Evolutionary conservation across 2,329 filamentous ascomycete species (phyloP).

Genomic region (Ustilaginoidea virens): DNA sequence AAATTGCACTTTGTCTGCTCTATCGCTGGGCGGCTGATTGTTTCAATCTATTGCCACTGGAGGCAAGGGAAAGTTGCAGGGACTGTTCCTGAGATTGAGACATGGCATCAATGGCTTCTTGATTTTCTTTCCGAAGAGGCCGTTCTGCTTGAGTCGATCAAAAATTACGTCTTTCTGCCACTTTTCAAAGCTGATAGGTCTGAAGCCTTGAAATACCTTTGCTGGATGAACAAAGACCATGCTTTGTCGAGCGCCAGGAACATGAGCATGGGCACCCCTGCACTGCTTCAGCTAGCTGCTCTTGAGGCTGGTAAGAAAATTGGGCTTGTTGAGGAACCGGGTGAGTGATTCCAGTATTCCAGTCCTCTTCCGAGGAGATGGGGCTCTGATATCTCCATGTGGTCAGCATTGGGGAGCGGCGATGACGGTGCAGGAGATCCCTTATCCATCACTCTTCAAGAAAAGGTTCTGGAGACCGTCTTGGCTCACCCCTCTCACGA

Average conservation of each 20-base stretch:
- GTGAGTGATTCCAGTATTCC: conserved; percentile 25
- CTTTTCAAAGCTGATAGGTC: conserved; percentile 43
- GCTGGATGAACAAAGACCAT: conserved; percentile 35
- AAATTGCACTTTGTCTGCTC: conserved; percentile 40
- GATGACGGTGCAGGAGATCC: conserved; percentile 4
- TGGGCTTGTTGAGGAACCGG: conserved; percentile 53
- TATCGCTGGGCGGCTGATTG: conserved; percentile 44
- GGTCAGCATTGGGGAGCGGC: conserved; percentile 13
- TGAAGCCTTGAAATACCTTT: conserved; percentile 41
- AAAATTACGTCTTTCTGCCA: conserved; percentile 47
- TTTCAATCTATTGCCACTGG: conserved; percentile 37
- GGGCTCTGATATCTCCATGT: too few species aligned
- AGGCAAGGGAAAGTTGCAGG: conserved; percentile 15
- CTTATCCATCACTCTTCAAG: conserved; percentile 19
- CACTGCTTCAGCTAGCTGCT: conserved; percentile 48
- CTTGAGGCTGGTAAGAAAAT: conserved; percentile 56
- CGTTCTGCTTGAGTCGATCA: conserved; percentile 43
- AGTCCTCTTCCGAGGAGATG: too few species aligned
- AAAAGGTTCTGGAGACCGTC: conserved; percentile 33
- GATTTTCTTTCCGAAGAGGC: conserved; percentile 31
- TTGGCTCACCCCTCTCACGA: conserved; percentile 41
- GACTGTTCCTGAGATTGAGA: conserved; percentile 18
- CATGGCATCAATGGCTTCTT: conserved; percentile 43
- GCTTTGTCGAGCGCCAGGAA: conserved; percentile 28
- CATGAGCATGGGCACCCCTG: conserved; percentile 33